Base-by-base conservation (phyloP, 1,284 basidiomycete genomes). In the Sanghuangporus weigelae region DNA sequence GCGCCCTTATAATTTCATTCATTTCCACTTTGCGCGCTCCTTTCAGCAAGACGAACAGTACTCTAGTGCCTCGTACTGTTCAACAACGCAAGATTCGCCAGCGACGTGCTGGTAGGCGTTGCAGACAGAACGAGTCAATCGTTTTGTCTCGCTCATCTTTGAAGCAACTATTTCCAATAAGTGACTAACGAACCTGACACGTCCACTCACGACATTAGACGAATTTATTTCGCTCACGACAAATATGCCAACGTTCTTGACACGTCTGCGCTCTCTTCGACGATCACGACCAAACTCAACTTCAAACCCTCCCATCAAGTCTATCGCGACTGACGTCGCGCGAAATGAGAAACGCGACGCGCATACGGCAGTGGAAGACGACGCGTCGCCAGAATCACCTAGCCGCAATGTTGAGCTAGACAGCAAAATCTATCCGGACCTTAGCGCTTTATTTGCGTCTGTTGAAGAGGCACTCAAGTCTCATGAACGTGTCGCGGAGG, bases 171-270 rank as follows among this genome's bases (percentile, higher is more conserved):
- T 57, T 57, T 8, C 40, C 55, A 36, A 23, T 26, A 19, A 31
- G 2, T 31, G 26, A 21, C 21, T 14, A 42, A 19, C n/a, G 16
- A 21, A 21, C 40, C 19, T 42, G 19, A 40, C 55, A 42, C 39
- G 35, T 42, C 42, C 38, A 39, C 35, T 51, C 56, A 59, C 57
- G 57, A 21, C 48, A 51, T 50, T 51, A 16, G 48, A 38, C 31
- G 8, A 23, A 38, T 49, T 55, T 14, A 62, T 62, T 51, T 40
- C 38, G 35, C 31, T 60, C 48, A 55, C 63, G 57, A 60, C 50
- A 31, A 3, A 59, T n/a, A 64, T 64, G 63, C 51, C 59, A 16
- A 39, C 63, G 35, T 50, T 64, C 31, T 35, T 64, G 50, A 23
- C 59, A 31, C 63, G 59, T 62, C 36, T 62, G 26, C 63, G 63